These are phyloP conservation scores for Scedosporium minutisporum DNA, from an alignment of 2,329 filamentous ascomycete genomes.

Conservation along the genomic window DNA sequence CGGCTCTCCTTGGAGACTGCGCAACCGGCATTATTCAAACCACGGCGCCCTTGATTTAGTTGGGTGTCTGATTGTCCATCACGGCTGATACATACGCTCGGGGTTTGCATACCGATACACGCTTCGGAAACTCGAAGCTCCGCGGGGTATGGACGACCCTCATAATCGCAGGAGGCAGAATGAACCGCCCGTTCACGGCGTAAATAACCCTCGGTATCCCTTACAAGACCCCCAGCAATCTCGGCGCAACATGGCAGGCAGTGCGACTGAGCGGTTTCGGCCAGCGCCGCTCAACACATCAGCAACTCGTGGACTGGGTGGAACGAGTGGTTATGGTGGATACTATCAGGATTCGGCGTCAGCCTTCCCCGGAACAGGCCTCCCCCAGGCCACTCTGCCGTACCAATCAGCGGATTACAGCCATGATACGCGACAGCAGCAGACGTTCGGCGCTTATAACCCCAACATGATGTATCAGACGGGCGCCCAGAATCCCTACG, in stretches of 20 bases:
- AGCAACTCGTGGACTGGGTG: slow-evolving; percentile 41
- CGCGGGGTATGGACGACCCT: slow-evolving; percentile 67
- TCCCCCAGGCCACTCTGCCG: slow-evolving; percentile 43
- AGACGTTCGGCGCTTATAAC: slow-evolving; percentile 48
- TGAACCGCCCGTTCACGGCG: slow-evolving; percentile 57
- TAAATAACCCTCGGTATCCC: slow-evolving; percentile 44
- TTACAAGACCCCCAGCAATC: slow-evolving; percentile 39
- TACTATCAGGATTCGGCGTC: slow-evolving; percentile 49
- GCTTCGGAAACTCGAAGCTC: not conserved
- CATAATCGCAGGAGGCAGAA: slow-evolving; percentile 64
- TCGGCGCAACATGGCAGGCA: slow-evolving; percentile 23
- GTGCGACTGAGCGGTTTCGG: slow-evolving; percentile 33
- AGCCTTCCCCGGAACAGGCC: slow-evolving; percentile 40
- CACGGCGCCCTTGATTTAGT: no score
- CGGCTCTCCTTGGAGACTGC: no score
- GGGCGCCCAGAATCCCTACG: slow-evolving; percentile 53
- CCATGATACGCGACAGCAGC: slow-evolving; percentile 49
- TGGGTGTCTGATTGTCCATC: not conserved
- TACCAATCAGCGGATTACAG: slow-evolving; percentile 58
- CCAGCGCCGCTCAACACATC: slow-evolving; percentile 39
- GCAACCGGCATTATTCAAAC: no score
- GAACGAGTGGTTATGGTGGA: slow-evolving; percentile 44
- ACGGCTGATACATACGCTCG: not conserved
- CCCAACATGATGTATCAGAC: slow-evolving; percentile 69
- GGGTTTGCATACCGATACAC: not conserved